Evolutionary conservation across 805 yeast species (phyloP).

Genomic region (Ogataea populi-albae): DNA sequence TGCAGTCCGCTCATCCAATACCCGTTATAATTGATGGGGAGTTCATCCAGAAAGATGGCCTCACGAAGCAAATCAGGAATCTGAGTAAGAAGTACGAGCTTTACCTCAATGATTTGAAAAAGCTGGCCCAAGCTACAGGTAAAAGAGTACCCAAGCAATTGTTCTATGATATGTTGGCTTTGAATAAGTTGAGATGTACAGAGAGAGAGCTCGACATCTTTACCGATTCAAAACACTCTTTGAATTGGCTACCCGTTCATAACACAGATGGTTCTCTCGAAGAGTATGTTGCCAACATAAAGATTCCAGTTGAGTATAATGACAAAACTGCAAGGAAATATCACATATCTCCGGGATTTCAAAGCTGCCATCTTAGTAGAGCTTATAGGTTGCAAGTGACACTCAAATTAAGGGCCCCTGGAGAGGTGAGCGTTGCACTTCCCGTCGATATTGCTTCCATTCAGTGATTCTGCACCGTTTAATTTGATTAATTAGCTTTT

Average conservation of each 20-base stretch:
- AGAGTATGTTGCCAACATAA: slow-evolving; percentile 3
- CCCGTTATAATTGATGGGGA: slow-evolving; percentile 40
- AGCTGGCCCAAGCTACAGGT: slow-evolving; percentile 2
- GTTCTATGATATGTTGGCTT: slow-evolving; percentile 30
- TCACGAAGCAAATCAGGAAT: not conserved
- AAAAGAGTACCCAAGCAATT: slow-evolving; percentile 8
- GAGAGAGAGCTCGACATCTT: slow-evolving; percentile 12
- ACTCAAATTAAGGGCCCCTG: not conserved
- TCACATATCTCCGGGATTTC: slow-evolving; percentile 60
- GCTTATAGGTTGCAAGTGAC: slow-evolving; percentile 39
- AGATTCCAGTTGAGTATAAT: slow-evolving; percentile 8
- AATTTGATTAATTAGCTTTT: too few relatives aligned
- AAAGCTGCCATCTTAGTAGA: slow-evolving; percentile 60
- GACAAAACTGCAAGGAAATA: slow-evolving; percentile 35
- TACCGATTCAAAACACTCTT: slow-evolving; percentile 2
- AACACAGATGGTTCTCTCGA: slow-evolving; percentile 1
- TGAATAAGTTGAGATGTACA: slow-evolving; percentile 13
- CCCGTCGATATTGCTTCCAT: not conserved
- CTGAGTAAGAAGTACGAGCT: slow-evolving; percentile 9
- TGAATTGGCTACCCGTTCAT: too few relatives aligned
- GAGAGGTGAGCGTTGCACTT: not conserved
- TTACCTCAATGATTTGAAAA: slow-evolving; percentile 3
- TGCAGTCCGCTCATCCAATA: slow-evolving; percentile 22
- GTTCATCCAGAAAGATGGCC: slow-evolving; percentile 20
- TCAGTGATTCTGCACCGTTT: too few relatives aligned